These are phyloP conservation scores for Hanseniaspora hatyaiensis DNA, from an alignment of 805 yeast genomes.

Conservation along the genomic window DNA sequence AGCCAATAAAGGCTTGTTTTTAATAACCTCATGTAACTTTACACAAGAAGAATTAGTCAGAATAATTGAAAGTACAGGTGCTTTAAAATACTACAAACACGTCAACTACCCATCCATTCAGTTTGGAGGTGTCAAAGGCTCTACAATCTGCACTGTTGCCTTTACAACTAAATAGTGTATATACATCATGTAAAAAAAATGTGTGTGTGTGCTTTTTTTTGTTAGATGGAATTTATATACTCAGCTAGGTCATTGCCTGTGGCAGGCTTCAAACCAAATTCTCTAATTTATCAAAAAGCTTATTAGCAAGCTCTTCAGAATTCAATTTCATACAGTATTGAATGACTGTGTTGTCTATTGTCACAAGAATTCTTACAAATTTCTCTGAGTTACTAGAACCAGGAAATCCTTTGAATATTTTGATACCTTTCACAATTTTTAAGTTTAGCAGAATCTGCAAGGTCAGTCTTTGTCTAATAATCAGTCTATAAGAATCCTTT, in stretches of 20 bases:
- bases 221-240: not conserved
- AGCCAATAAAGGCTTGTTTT: conserved; percentile 43
- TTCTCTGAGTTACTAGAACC: conserved; percentile 77
- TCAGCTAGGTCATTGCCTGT: too few species aligned
- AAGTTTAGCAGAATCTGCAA: conserved; percentile 71
- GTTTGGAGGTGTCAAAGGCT: conserved; percentile 83
- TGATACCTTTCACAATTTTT: conserved; percentile 50
- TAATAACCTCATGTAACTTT: conserved; percentile 89
- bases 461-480: conserved; percentile 85
- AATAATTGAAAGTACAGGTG: conserved; percentile 36
- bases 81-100: conserved; percentile 48
- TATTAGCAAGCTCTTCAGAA: conserved; percentile 47
- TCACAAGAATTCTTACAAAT: conserved; percentile 61
- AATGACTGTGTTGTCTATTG: conserved; percentile 52
- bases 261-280: conserved; percentile 23
- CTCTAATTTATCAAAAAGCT: conserved; percentile 42
- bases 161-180: conserved; percentile 36
- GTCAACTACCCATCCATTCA: conserved; percentile 70
- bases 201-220: not conserved
- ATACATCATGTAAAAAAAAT: too few species aligned
- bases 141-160: conserved; percentile 78
- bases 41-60: conserved; percentile 63
- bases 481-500: conserved; percentile 47
- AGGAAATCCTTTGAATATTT: conserved; percentile 67
- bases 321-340: conserved; percentile 76